Conservation (phyloP, 352 stramenopile genomes). For the Elongisporangium anandrum region DNA sequence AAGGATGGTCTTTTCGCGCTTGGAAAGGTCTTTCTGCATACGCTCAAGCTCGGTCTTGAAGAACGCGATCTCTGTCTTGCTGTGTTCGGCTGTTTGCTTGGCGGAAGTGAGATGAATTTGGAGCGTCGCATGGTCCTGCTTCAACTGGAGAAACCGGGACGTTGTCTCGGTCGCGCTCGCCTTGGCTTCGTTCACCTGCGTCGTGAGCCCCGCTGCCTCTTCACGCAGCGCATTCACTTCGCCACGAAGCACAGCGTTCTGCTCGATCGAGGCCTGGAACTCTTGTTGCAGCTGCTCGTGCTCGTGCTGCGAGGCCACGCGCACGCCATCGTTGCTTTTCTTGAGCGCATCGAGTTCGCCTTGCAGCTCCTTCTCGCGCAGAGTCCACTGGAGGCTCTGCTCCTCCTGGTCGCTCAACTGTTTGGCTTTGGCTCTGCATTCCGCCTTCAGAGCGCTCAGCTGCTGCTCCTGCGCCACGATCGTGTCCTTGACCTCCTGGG, state of each 20-base stretch:
- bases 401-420: slow-evolving; percentile 16
- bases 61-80: slow-evolving; percentile 25
- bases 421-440: slow-evolving; percentile 4
- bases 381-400: slow-evolving; percentile 8
- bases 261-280: slow-evolving; percentile 27
- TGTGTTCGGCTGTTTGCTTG: slow-evolving; percentile 28
- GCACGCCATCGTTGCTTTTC: slow-evolving; percentile 9
- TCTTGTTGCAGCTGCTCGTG: slow-evolving; percentile 18
- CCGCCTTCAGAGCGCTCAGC: not conserved
- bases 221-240: slow-evolving; percentile 54
- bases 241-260: slow-evolving; percentile 34
- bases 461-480: slow-evolving; percentile 13
- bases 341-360: slow-evolving; percentile 19
- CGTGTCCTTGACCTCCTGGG: slow-evolving; percentile 6
- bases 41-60: slow-evolving; percentile 40
- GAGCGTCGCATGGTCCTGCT: slow-evolving; percentile 47
- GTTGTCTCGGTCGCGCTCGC: slow-evolving; percentile 24
- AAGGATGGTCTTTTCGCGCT: slow-evolving; percentile 24
- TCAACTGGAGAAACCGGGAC: slow-evolving; percentile 59
- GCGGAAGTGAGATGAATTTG: slow-evolving; percentile 35
- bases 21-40: slow-evolving; percentile 22
- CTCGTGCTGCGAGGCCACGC: slow-evolving; percentile 12
- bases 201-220: slow-evolving; percentile 29
- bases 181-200: slow-evolving; percentile 35
- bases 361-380: slow-evolving; percentile 24